A percentile compares a stretch with the other conserved stretches of the same genome.
Conservation (phyloP, 2,329 filamentous ascomycete genomes). For the Aspergillus sp. region DNA sequence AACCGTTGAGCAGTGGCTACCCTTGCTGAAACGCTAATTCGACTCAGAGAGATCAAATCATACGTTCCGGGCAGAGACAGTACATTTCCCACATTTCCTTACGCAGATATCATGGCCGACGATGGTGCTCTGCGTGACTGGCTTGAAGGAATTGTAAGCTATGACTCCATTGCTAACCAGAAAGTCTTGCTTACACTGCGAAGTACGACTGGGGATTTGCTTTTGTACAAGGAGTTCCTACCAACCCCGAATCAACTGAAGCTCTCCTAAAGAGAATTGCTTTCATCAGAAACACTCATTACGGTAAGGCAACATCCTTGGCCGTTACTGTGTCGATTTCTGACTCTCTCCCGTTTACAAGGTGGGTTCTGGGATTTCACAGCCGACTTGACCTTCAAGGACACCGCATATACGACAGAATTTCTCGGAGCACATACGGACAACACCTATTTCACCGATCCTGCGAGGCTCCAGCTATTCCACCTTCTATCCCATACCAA, state of each 20-base stretch:
- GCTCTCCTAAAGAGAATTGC: slow-evolving; percentile 76
- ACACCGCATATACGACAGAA: slow-evolving; percentile 88
- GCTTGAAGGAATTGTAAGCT: slow-evolving; percentile 60
- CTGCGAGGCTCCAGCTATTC: slow-evolving; percentile 87
- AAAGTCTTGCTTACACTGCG: slow-evolving; percentile 11
- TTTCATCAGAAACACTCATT: slow-evolving; percentile 87
- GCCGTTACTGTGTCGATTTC: not conserved
- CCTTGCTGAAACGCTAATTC: not conserved
- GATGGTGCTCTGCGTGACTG: slow-evolving; percentile 61
- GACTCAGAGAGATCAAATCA: slow-evolving; percentile 41
- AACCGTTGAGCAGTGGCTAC: not conserved
- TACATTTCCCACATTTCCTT: slow-evolving; percentile 61
- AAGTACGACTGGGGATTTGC: slow-evolving; percentile 73
- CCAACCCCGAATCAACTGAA: slow-evolving; percentile 70
- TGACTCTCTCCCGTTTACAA: slow-evolving; percentile 12
- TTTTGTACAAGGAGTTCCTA: slow-evolving; percentile 71
- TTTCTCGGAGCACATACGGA: slow-evolving; percentile 86
- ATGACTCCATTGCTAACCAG: not conserved
- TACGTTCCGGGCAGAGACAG: slow-evolving; percentile 35
- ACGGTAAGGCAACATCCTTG: slow-evolving; percentile 62
- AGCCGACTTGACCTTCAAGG: slow-evolving; percentile 81
- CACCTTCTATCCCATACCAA: slow-evolving; percentile 80
- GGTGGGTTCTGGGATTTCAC: slow-evolving; percentile 83
- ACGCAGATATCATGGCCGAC: slow-evolving; percentile 61
- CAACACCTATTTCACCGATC: slow-evolving; percentile 93